Percentiles rank a stretch among this genome's conserved stretches.
phyloP scores from a whole-genome alignment of 345 rosid genomes.

The Citrus sinensis region DVS_A1.0 CM039165.1:36265001-36265500 shows the following conservation, averaged over 20 bases:
- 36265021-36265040: neutral
- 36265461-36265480: neutral
- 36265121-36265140: neutral
- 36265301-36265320: neutral
- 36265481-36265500: neutral
- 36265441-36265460: neutral
- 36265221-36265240: neutral
- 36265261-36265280: neutral
- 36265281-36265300: neutral
- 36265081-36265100: neutral
- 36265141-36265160: neutral
- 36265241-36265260: neutral
- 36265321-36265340: neutral
- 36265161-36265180: neutral
- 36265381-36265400: neutral
- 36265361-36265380: slow-evolving; percentile 1
- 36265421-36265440: neutral
- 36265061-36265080: neutral
- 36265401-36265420: neutral
- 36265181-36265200: neutral
- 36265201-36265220: neutral
- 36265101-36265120: slow-evolving; percentile 3
- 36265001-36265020: neutral
- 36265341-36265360: neutral
- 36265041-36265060: no score